Evolutionary conservation across 225 moss, liverwort and hornwort genomes (phyloP), one percentile per base, ranked within the genome.

Genomic region (Climacium dendroides): DNA sequence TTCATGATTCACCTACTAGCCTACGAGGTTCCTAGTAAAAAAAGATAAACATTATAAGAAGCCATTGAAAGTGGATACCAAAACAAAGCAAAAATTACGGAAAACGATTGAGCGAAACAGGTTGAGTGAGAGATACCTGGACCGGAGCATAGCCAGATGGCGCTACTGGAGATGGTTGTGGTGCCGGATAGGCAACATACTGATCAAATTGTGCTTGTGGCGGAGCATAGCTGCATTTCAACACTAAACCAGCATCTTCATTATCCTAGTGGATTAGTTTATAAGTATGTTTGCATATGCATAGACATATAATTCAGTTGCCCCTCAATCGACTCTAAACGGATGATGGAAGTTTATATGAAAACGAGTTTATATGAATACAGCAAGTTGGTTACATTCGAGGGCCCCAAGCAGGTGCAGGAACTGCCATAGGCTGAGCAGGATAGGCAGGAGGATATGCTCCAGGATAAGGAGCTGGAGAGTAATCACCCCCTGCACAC

Each of bases 131-230:
- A 58, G 29, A 74, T 88, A 96, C 98, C 95, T 97, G 98, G 89
- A 98, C 96, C 82, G 93, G 94, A 60, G 95, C 97, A 94, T 98
- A 98, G 88, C 97, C 97, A 91, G 96, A 89, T 74, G 97, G 98
- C 30, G 93, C 90, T 73, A 93, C 91, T 80, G 95, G 91, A 81
- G 95, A 91, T 90, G 94, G 91, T 88, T 97, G 98, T 18, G 93
- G 87, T 81, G 90, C 91, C 79, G 93, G 79, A 94, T 95, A 97
- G 80, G 92, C 90, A 89, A 88, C 92, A 88, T 96, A 98, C 74
- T 94, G 97, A 75, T 98, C 98, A 91, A 95, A 98, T 65, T 94
- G 94, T 80, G 93, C 87, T 83, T 92, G 91, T 52, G 94, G 94
- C 85, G 92, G 87, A 70, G 92, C 94, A 94, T 93, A 98, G 83